Percentiles rank a stretch among this genome's conserved stretches.
These are phyloP conservation scores for Malus hybrid DNA, from an alignment of 331 rosid genomes.

Conservation along the genomic window DNA sequence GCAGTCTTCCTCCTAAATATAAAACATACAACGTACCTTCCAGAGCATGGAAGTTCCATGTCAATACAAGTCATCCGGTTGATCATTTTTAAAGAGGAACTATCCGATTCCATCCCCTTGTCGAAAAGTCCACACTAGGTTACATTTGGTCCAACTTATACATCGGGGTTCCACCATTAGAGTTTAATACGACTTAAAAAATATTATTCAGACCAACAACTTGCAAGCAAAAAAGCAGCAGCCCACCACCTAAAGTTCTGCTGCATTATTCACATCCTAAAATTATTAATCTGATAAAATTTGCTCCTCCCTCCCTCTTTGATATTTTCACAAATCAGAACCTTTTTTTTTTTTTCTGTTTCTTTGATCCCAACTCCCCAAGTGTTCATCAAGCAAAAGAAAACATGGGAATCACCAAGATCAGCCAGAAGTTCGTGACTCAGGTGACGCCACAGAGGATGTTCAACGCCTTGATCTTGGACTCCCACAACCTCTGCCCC, in stretches of 20 bases:
- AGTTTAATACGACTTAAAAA: background rate
- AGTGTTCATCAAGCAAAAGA: background rate
- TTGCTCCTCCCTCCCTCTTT: background rate
- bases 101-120: background rate
- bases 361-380: background rate
- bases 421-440: conserved; percentile 21
- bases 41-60: background rate
- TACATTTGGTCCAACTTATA: background rate
- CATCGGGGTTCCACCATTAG: background rate
- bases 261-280: background rate
- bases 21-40: background rate
- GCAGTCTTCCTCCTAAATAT: background rate
- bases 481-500: conserved; percentile 29
- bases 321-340: background rate
- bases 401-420: conserved; percentile 24
- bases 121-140: background rate
- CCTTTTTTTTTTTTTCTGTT: background rate
- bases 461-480: conserved; percentile 39
- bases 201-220: background rate
- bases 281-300: background rate
- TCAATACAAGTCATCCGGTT: background rate
- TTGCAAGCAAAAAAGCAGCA: background rate
- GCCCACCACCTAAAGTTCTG: background rate
- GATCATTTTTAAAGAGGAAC: background rate
- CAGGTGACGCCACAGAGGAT: conserved; percentile 32